Evolutionary conservation across 2,329 filamentous ascomycete species (phyloP), one percentile per base, ranked within the genome.

Genomic region (Lizonia empirigonia): DNA sequence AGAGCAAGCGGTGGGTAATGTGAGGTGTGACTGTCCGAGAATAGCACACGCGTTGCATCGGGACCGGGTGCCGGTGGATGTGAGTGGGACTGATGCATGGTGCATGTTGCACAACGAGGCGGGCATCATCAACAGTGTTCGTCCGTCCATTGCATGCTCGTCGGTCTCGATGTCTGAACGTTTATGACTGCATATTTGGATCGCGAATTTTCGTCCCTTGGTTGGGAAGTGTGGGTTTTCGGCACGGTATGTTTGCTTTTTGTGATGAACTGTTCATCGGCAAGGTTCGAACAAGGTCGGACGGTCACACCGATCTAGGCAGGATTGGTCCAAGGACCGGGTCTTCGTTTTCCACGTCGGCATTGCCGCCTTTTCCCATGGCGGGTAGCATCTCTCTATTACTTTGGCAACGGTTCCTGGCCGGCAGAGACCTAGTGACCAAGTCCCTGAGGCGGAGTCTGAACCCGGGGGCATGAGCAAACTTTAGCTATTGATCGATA

Each of bases 221-320:
- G 42, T 47, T 26, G 18, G 8, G 19, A 16, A 10, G 20, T 38
- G 37, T 46, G 44, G 46, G n/a, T 40, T 33, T 35, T 23, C 19
- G 7, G 5, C 32, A 8, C 7, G 8, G 26, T 12, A 33, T 47
- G 33, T 47, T 52, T 52, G 49, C 49, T 52, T 52, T 52, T 52
- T 52, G 42, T 47, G 49, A 52, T 38, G 49, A 52, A 46, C 42
- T 44, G 46, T 44, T 50, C 39, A 29, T 39, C 46, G 26, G 16
- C 12, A 22, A 20, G 22, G 30, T 32, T 45, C 20, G 13, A 2
- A 18, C 38, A 42, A 26, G 32, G 37, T 36, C 27, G 16, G 33
- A 30, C 32, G 34, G 42, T 47, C 49, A 52, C 42, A 52, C 49
- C 20, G 38, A 34, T 47, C 42, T 33, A 33, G 27, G 33, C 37